Evolutionary conservation across 1,139 yeast species (phyloP).

Genomic region (Hansenula anomala): DNA sequence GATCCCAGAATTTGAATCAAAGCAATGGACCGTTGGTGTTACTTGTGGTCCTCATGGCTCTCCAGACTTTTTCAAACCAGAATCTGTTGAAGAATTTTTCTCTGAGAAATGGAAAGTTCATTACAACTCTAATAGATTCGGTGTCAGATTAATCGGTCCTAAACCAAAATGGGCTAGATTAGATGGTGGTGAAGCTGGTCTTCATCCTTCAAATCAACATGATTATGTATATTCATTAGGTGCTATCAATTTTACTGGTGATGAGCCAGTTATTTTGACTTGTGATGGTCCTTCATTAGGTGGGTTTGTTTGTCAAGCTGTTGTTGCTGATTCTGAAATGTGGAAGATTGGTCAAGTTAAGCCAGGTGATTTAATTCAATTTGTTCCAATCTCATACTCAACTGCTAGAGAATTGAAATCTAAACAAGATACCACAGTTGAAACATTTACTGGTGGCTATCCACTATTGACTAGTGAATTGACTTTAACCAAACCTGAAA

Average conservation of each 20-base stretch:
- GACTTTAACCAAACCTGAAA: conserved; percentile 38
- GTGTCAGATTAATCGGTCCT: conserved; percentile 91
- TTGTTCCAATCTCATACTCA: conserved; percentile 70
- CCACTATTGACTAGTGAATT: conserved; percentile 33
- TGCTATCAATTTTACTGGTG: conserved; percentile 96
- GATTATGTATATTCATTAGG: conserved; percentile 96
- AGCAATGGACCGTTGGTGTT: conserved; percentile 84
- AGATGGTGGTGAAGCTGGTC: conserved; percentile 98
- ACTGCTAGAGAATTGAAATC: conserved; percentile 61
- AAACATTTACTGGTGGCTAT: conserved; percentile 36
- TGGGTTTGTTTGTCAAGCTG: conserved; percentile 96
- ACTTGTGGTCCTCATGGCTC: conserved; percentile 98
- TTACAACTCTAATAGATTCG: conserved; percentile 94
- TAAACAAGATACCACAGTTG: conserved; percentile 53
- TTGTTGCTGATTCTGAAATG: conserved; percentile 91
- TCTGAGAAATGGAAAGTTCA: conserved; percentile 85
- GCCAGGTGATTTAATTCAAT: conserved; percentile 83
- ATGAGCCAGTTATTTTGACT: conserved; percentile 93
- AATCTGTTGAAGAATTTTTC: conserved; percentile 72
- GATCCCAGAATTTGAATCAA: conserved; percentile 46
- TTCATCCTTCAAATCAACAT: conserved; percentile 96
- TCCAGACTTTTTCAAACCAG: conserved; percentile 87
- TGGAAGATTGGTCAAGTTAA: conserved; percentile 98
- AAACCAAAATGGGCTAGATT: conserved; percentile 94
- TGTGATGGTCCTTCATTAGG: conserved; percentile 98